Percentiles rank a stretch among this genome's conserved stretches.
These are phyloP conservation scores for Geosiphon pyriformis DNA, from an alignment of 192 early-diverging fungal genomes.

Conservation along the genomic window DNA sequence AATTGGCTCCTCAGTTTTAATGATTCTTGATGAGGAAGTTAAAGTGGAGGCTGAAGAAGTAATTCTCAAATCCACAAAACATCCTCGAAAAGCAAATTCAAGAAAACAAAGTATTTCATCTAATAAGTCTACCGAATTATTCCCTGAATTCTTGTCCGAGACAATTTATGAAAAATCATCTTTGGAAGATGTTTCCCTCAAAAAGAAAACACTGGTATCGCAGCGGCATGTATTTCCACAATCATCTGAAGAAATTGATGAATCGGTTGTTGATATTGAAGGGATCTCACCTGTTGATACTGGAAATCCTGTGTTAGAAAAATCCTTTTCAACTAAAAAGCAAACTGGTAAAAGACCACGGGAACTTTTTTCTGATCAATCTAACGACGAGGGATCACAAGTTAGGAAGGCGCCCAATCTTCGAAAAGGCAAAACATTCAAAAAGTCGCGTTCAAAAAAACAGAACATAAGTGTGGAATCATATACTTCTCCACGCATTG, in stretches of 20 bases:
- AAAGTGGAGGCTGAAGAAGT: no score
- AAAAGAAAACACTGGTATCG: not conserved
- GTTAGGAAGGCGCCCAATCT: not conserved
- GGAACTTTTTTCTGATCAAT: not conserved
- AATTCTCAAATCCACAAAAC: not conserved
- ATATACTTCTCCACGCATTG: not conserved
- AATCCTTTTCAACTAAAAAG: not conserved
- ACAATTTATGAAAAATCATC: not conserved
- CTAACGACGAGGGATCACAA: not conserved
- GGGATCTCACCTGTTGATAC: not conserved
- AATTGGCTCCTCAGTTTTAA: not conserved
- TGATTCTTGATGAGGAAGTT: no score
- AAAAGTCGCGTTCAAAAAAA: not conserved
- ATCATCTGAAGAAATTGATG: not conserved
- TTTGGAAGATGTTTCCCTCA: not conserved
- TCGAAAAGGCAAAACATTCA: not conserved
- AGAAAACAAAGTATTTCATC: not conserved
- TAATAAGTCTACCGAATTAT: not conserved
- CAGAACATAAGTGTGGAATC: not conserved
- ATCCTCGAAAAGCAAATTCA: not conserved
- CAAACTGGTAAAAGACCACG: not conserved
- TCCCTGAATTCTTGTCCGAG: not conserved
- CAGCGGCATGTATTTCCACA: not conserved
- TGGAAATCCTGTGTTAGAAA: not conserved
- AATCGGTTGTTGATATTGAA: not conserved